A percentile compares a stretch with the other conserved stretches of the same genome.
phyloP scores from a whole-genome alignment of 805 yeast species.

The Teunomyces funiuensis region DNA sequence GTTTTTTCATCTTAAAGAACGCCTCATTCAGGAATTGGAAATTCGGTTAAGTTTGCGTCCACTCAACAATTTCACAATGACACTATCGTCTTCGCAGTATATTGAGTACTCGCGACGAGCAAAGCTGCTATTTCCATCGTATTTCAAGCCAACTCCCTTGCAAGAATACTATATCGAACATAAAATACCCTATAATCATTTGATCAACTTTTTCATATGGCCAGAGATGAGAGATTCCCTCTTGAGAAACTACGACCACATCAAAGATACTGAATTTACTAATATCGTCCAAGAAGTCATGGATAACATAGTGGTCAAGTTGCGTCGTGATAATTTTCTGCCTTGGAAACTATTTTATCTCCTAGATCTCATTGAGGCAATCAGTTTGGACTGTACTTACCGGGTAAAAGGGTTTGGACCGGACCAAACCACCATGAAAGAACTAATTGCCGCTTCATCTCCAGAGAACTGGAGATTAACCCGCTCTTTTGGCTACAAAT shows the following conservation, averaged over 20 bases:
- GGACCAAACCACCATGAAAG: background rate
- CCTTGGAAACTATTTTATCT: slow-evolving; percentile 2
- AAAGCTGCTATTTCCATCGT: slow-evolving; percentile 2
- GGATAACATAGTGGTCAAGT: slow-evolving; percentile 4
- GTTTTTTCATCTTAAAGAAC: background rate
- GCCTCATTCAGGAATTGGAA: slow-evolving; percentile 2
- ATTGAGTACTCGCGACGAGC: background rate
- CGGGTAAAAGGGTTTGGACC: slow-evolving; percentile 1
- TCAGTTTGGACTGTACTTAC: slow-evolving; percentile 2
- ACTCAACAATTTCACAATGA: background rate
- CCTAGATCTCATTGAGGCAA: slow-evolving; percentile 2
- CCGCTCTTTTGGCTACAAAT: background rate
- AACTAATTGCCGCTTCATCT: background rate
- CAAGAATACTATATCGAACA: slow-evolving; percentile 3
- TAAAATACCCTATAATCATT: slow-evolving; percentile 4
- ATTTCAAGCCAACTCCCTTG: slow-evolving; percentile 6
- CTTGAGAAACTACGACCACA: background rate
- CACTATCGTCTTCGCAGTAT: background rate
- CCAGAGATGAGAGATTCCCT: slow-evolving; percentile 6
- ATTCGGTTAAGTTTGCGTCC: background rate
- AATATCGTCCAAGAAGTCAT: slow-evolving; percentile 1
- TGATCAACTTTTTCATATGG: slow-evolving; percentile 7
- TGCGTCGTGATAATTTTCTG: background rate
- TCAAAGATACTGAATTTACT: background rate
- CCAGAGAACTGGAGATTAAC: slow-evolving; percentile 3